Conservation (phyloP, 2,329 filamentous ascomycete genomes). For the Cyphellophora attinorum region DNA sequence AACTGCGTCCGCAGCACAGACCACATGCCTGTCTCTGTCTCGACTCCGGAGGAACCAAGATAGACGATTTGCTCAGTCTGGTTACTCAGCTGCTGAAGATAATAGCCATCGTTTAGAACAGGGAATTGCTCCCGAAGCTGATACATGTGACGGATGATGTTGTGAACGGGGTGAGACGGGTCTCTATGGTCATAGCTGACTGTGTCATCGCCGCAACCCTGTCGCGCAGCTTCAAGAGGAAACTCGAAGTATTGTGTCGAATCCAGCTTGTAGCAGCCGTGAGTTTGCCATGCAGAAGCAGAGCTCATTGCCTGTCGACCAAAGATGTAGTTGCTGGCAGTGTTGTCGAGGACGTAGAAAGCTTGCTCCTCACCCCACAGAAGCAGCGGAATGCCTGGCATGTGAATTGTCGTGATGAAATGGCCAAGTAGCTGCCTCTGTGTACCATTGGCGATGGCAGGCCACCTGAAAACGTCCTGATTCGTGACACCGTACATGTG, state of each 20-base stretch:
- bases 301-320: constrained; percentile 55
- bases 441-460: constrained; percentile 47
- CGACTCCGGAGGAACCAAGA: constrained; percentile 42
- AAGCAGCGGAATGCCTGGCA: constrained; percentile 52
- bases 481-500: constrained; percentile 58
- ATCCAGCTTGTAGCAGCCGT: constrained; percentile 52
- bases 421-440: constrained; percentile 48
- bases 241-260: constrained; percentile 49
- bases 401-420: constrained; percentile 49
- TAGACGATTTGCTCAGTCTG: constrained; percentile 42
- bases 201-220: constrained; percentile 37
- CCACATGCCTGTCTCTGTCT: constrained; percentile 52
- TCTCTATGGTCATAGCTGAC: constrained; percentile 54
- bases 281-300: constrained; percentile 52
- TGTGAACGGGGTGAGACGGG: constrained; percentile 51
- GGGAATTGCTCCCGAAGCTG: constrained; percentile 48
- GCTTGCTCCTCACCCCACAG: constrained; percentile 59
- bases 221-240: constrained; percentile 43
- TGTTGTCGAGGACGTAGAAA: constrained; percentile 55
- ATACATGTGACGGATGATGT: constrained; percentile 53
- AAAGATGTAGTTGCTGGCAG: constrained; percentile 56
- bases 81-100: constrained; percentile 46
- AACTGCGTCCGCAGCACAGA: constrained; percentile 46
- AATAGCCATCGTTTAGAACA: constrained; percentile 51
- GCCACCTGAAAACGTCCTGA: constrained; percentile 59